Base-by-base conservation (phyloP, 805 yeast species). In the Schwanniomyces yamadae region DNA sequence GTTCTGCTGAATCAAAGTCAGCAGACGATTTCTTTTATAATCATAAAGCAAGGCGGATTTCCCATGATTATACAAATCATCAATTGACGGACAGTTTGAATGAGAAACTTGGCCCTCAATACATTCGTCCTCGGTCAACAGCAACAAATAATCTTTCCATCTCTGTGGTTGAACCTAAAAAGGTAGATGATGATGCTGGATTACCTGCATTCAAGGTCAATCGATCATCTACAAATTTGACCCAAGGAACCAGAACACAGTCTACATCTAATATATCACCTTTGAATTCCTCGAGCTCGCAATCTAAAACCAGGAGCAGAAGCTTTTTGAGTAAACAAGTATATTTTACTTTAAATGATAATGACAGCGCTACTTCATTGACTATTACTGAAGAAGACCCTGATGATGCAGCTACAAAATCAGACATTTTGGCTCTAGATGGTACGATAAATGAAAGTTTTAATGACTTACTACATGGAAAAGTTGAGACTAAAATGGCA, bases 21-120 rank as follows among this genome's bases (percentile, higher is more conserved):
- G 76, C 74, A 1, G 78, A 77, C 45, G 80, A 76, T 28, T 77
- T 77, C 48, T 78, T 79, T 49, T 66, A 67, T 38, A 49, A 47
- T 17, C 38, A 46, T 38, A 39, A 28, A 19, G 19, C 36, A 5
- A 34, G 20, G n/a, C 21, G 31, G 15, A 16, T 25, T 6, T 23
- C 41, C 9, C 15, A 25, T 24, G 33, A 34, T 25, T 16, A 13
- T n/a, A 22, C 18, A 6, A 21, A 15, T 6, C 26, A 21, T 19
- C 32, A 30, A 13, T 36, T 49, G 18, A 40, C 61, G 16, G 63
- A 58, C 33, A 57, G 46, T 24, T 20, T 53, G 20, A 38, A 42
- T 25, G 67, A 59, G 11, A 55, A 50, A 36, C 39, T 48, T 29
- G 54, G 50, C 1, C 55, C 62, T 9, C 69, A 63, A 18, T 65